Evolutionary conservation across 495 filamentous ascomycete species (phyloP), one percentile per base, ranked within the genome.

Genomic region (Penicillium bialowiezense): DNA sequence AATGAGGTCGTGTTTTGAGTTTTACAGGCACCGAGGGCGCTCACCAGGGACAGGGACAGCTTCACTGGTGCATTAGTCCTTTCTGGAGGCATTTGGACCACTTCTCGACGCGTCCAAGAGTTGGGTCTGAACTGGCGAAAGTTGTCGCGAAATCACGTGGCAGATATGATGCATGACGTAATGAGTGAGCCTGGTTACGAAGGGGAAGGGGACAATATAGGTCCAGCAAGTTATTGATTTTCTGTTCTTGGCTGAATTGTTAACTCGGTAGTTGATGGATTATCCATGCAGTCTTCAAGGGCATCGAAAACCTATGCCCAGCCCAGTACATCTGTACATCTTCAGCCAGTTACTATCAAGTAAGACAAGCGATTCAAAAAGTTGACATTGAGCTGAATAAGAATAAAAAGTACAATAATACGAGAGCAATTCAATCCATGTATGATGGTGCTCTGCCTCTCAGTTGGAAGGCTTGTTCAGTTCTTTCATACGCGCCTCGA

Each of bases 21-120:
- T 1, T 38, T 17, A 4, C 35, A 5, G 69, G 58, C 63, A 58
- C 48, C 52, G 24, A 13, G 38, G 17, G 10, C 18, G 59, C 78
- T 58, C 78, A 91, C 91, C 54, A 98, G 77, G 43, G 93, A 92
- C 55, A 98, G 75, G 31, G 93, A 96, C 52, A 98, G 77, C 78
- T 93, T 96, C 70, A 97, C 89, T 52, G 89, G 86, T 37, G 78
- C 70, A 65, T 74, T 79, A 61, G 74, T 67, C 51, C 71, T 77
- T 69, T 80, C 73, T 55, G 77, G 75, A 62, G 77, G 74, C 79
- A 82, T 82, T 62, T 63, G 66, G 67, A 68, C 52, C 58, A 60
- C 35, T 51, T 64, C 43, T 63, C 60, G 46, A 65, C 64, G 63
- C 62, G 67, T 60, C 33, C 24, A 47, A 21, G 31, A 38, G 34